Conservation (phyloP, 148 eudicot species). For the Amaranthus palmeri region DNA sequence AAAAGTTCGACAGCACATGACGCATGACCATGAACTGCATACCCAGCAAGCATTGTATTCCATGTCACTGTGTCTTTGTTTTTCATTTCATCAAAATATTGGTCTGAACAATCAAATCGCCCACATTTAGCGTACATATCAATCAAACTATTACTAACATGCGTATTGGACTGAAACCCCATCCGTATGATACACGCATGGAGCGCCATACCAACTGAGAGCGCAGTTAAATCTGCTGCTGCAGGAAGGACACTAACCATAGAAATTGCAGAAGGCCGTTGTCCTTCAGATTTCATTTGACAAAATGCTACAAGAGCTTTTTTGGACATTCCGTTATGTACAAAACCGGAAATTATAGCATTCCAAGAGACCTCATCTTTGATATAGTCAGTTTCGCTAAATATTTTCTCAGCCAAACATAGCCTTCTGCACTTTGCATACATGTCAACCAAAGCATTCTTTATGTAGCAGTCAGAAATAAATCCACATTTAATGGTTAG, state of each 20-base stretch:
- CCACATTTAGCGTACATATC: slow-evolving; percentile 83
- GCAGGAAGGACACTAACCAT: slow-evolving; percentile 63
- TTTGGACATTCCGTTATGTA: slow-evolving; percentile 40
- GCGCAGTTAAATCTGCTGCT: slow-evolving; percentile 38
- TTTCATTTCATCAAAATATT: slow-evolving; percentile 43
- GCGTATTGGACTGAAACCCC: slow-evolving; percentile 48
- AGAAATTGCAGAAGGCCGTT: slow-evolving; percentile 47
- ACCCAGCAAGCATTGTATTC: slow-evolving; percentile 65
- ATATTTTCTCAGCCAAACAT: slow-evolving; percentile 43
- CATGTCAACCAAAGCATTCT: slow-evolving; percentile 68
- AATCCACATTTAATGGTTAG: slow-evolving; percentile 44
- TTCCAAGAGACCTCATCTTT: slow-evolving; percentile 67
- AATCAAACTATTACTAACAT: slow-evolving; percentile 51
- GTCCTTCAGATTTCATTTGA: slow-evolving; percentile 44
- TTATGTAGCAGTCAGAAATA: slow-evolving; percentile 46
- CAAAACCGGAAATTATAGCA: slow-evolving; percentile 52
- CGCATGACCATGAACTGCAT: slow-evolving; percentile 57
- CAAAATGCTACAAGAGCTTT: slow-evolving; percentile 46
- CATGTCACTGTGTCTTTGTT: slow-evolving; percentile 55
- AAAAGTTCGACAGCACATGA: slow-evolving; percentile 41
- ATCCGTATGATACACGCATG: slow-evolving; percentile 39
- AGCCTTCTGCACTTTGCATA: slow-evolving; percentile 56
- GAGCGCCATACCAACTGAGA: slow-evolving; percentile 45
- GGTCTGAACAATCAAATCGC: slow-evolving; percentile 45
- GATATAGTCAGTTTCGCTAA: slow-evolving; percentile 28